Evolutionary conservation across 1,284 basidiomycete genomes (phyloP), one percentile per base, ranked within the genome.

Genomic region (Irpex sp.): DNA sequence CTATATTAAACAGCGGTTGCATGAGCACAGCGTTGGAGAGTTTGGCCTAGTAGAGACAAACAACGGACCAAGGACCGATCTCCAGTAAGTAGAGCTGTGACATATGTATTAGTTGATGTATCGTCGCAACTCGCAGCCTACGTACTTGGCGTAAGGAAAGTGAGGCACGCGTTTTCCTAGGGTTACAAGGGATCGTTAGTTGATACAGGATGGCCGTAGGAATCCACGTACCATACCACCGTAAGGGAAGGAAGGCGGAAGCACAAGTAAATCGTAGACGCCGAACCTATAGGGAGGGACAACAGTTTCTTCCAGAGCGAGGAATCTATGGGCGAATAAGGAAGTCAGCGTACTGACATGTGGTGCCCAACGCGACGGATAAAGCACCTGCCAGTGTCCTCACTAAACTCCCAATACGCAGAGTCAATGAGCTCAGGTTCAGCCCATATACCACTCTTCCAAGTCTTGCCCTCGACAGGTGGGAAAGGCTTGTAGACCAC

Each of bases 181-280:
- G 22, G 43, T 22, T 11, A 66, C 13, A 69, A 22, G 10, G 43
- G 0, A 56, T 27, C n/a, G 22, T 32, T 44, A 27, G 63, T 27
- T 42, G 15, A 44, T 1, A 32, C 22, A 1, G 2, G 38, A 20
- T 2, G 42, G 4, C 6, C 4, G 6, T 20, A 13, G 2, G n/a
- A n/a, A 38, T n/a, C 10, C 18, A 75, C 86, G 76, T 75, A 93
- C 92, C 96, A 96, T 94, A 74, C 96, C 95, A 45, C 95, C 95
- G 79, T 95, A 99, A 0, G 97, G 97, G 87, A 99, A 99, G 0
- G 95, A 95, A 15, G 96, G 94, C 0, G 98, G 98, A 6, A 99
- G 86, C n/a, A 99, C 94, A 44, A 99, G 86, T 6, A 97, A 83
- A 80, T 99, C 97, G 79, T 97, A 99, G 3, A 97, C 93, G 1